phyloP scores from a whole-genome alignment of 1,284 basidiomycete species.

The Phlebopus sp. region DNA sequence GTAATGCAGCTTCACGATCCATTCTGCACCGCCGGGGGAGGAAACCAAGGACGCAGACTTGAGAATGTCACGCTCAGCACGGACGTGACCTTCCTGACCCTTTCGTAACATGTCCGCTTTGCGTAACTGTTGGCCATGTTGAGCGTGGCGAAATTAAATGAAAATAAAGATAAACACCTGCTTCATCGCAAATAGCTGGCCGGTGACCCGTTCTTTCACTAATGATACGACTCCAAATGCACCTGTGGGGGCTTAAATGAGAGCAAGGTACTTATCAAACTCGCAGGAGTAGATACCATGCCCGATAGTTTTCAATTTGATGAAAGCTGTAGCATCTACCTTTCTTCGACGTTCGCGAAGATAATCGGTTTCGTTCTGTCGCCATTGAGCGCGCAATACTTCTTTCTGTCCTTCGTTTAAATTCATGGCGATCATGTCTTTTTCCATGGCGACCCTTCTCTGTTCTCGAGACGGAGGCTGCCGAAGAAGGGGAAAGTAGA shows the following conservation, averaged over 20 bases:
- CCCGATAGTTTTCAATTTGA: conserved; percentile 92
- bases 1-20: conserved; percentile 93
- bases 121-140: conserved; percentile 59
- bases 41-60: conserved; percentile 75
- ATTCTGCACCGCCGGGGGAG: conserved; percentile 72
- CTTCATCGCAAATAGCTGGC: conserved; percentile 93
- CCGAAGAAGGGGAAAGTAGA: conserved; percentile 89
- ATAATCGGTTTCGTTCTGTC: conserved; percentile 85
- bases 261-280: conserved; percentile 23
- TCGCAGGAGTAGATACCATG: conserved; percentile 61
- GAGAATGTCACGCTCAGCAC: conserved; percentile 87
- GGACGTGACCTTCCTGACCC: conserved; percentile 96
- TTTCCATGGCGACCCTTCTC: conserved; percentile 81
- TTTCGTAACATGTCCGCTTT: conserved; percentile 97
- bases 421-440: conserved; percentile 75
- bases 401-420: conserved; percentile 72
- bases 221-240: conserved; percentile 97
- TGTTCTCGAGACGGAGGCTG: conserved; percentile 84
- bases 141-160: conserved; percentile 23
- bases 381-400: conserved; percentile 73
- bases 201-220: conserved; percentile 78
- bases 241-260: conserved; percentile 47
- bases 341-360: conserved; percentile 80
- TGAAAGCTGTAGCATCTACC: conserved; percentile 83
- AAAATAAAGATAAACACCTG: conserved; percentile 54